These are phyloP conservation scores for Nannizziopsis arthrosporioides DNA, from an alignment of 2,329 filamentous ascomycete species.

Conservation along the genomic window DNA sequence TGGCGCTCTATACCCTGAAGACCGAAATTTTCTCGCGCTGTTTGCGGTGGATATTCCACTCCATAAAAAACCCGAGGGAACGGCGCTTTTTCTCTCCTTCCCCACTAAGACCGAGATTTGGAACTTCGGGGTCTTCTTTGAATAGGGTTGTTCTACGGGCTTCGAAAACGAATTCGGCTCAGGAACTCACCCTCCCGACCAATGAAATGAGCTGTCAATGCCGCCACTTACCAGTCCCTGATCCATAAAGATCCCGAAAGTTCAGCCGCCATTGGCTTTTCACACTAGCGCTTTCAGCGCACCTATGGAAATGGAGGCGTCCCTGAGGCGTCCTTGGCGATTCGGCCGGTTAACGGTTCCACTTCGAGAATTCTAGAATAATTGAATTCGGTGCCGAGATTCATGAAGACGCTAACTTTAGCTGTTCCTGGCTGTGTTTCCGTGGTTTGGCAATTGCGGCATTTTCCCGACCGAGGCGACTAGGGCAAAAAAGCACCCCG, in stretches of 20 bases:
- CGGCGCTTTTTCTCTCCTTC: too few relatives aligned
- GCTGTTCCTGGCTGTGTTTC: background rate
- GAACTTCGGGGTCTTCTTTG: too few relatives aligned
- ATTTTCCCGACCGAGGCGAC: background rate
- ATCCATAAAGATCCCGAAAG: background rate
- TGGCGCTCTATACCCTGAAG: too few relatives aligned
- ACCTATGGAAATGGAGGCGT: slow-evolving; percentile 5
- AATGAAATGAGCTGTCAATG: too few relatives aligned
- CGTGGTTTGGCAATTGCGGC: background rate
- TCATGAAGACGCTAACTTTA: background rate
- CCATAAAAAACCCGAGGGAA: too few relatives aligned
- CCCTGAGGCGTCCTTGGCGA: background rate
- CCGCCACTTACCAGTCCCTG: background rate
- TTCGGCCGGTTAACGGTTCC: background rate
- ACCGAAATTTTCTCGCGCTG: too few relatives aligned
- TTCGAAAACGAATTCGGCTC: too few relatives aligned
- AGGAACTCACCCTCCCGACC: too few relatives aligned
- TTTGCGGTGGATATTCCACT: too few relatives aligned
- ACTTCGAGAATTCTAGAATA: too few relatives aligned
- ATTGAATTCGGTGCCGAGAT: background rate
- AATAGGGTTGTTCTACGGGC: too few relatives aligned
- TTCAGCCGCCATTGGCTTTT: background rate
- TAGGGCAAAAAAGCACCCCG: background rate
- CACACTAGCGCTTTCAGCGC: background rate
- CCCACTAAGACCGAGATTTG: too few relatives aligned